Evolutionary conservation across 371 early-diverging fungal species (phyloP), one percentile per base, ranked within the genome.

Genomic region (Apophysomyces trapeziformis): DNA sequence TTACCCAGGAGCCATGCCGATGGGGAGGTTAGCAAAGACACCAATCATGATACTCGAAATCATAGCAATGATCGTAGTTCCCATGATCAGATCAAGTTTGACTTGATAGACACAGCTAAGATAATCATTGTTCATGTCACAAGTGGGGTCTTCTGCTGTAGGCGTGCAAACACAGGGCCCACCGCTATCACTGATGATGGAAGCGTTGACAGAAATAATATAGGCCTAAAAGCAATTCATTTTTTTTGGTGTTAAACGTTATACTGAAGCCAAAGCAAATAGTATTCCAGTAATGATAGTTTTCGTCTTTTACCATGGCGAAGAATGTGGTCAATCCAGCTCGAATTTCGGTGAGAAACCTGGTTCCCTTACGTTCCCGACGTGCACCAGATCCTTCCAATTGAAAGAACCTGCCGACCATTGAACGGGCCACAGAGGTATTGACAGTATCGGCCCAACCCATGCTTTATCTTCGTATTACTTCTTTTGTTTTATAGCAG

Each of bases 151-250:
- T 13, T 82, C 79, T 12, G 65, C 39, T 7, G 79, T 82, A 4
- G 38, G 26, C 56, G 73, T 74, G 72, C 92, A 92, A 18, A 78
- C 87, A 70, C 92, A 93, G 16, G 89, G 76, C 57, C 92, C 92
- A 45, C 93, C 93, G 14, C 89, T 85, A 60, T 91, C 91, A 39
- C 88, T 81, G 69, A 93, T 83, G 65, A 93, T 92, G 35, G 87
- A 73, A n/a, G 92, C 86, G 67, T 92, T 92, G 58, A 91, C 90
- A 5, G 88, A 85, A 62, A 71, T 67, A 58, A 71, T 71, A 44
- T 71, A 71, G 16, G 71, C 71, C 71, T 71, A 16, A 60, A 9
- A 45, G 26, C 14, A 41, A 59, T 8, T 32, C 39, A 41, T 57
- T 12, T 14, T 43, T n/a, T 21, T 9, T 26, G 4, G 16, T 16